Conservation (phyloP, 768 basidiomycete genomes). For the Lactifluus hygrophoroides region DNA sequence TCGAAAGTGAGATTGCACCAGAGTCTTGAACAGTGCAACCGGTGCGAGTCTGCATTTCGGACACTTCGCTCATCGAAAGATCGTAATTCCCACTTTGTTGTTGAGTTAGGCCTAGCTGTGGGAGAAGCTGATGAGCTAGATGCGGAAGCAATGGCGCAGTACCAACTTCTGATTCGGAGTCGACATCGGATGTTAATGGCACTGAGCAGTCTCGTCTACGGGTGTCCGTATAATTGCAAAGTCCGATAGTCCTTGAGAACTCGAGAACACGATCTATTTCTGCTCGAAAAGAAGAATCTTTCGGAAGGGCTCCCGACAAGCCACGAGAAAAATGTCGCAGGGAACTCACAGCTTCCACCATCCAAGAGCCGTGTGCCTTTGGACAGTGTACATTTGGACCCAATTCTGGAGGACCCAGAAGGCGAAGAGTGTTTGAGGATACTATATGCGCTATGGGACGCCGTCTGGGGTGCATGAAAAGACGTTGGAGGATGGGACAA, state of each 20-base stretch:
- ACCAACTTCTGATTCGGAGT: neutral
- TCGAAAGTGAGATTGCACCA: neutral
- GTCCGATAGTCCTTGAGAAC: slow-evolving; percentile 11
- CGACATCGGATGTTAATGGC: neutral
- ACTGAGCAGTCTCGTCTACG: neutral
- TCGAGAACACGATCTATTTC: slow-evolving; percentile 11
- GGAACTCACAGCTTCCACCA: neutral
- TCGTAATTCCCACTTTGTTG: neutral
- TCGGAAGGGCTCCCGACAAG: neutral
- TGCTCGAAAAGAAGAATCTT: slow-evolving; percentile 7
- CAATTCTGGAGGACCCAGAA: neutral
- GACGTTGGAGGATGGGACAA: neutral
- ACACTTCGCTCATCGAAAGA: neutral
- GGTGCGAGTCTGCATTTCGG: neutral
- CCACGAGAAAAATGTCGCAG: neutral
- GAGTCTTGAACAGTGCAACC: neutral
- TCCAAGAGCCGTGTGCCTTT: neutral
- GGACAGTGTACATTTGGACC: neutral
- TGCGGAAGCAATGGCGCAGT: neutral
- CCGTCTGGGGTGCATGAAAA: neutral
- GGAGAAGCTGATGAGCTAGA: neutral
- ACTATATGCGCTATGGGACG: neutral
- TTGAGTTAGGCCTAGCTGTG: neutral
- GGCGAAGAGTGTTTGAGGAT: neutral
- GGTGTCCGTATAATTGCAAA: slow-evolving; percentile 9